Percentiles rank a stretch among this genome's conserved stretches.
phyloP scores from a whole-genome alignment of 805 yeast genomes.

The Metschnikowia reukaufii region DNA sequence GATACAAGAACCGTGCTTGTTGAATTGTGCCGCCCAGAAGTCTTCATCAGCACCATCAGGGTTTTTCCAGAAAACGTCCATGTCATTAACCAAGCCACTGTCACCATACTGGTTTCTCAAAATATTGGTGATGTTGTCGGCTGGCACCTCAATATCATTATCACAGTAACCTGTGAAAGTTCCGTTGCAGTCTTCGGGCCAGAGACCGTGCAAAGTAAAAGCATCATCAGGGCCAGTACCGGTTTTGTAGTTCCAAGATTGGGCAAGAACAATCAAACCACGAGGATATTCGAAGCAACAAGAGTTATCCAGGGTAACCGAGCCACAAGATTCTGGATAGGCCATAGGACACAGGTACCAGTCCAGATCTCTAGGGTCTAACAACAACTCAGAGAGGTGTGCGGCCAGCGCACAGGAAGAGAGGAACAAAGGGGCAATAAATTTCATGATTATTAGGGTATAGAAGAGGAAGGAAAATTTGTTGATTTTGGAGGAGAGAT shows the following conservation, averaged over 20 bases:
- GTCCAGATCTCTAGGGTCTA: background rate
- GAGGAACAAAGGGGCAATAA: background rate
- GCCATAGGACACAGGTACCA: conserved; percentile 3
- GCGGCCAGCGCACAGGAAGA: conserved; percentile 2
- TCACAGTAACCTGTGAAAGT: conserved; percentile 37
- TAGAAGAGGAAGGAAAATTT: background rate
- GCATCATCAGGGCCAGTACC: conserved; percentile 32
- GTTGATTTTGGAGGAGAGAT: background rate
- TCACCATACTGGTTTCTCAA: conserved; percentile 28
- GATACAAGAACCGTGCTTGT: conserved; percentile 46
- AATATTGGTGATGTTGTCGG: conserved; percentile 24
- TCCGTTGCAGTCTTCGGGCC: conserved; percentile 45
- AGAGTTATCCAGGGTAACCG: conserved; percentile 47
- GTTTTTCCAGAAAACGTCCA: conserved; percentile 26
- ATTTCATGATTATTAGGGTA: background rate
- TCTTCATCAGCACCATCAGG: conserved; percentile 32
- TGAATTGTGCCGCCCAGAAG: conserved; percentile 44
- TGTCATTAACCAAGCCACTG: conserved; percentile 26
- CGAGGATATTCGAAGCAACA: conserved; percentile 44
- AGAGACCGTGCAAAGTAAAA: conserved; percentile 44
- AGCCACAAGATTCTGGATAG: conserved; percentile 28
- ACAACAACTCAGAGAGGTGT: background rate
- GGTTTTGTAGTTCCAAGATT: conserved; percentile 40
- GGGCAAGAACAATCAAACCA: conserved; percentile 42
- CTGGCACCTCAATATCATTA: conserved; percentile 24